phyloP scores from a whole-genome alignment of 352 stramenopile species.

The Phytophthora crassamura region DNA sequence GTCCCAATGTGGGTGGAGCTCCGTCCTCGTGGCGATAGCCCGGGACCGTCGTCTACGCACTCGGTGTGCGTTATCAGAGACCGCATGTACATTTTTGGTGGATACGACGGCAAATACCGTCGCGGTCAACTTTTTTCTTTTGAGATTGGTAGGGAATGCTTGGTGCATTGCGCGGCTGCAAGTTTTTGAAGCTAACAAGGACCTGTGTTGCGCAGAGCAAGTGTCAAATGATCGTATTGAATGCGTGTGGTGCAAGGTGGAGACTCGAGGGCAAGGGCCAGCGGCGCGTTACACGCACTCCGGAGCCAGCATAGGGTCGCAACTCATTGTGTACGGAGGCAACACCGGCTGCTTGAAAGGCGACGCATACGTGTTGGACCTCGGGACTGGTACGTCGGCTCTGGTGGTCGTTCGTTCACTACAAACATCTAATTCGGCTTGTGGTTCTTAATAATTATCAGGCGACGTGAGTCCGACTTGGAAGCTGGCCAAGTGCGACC shows the following conservation, averaged over 20 bases:
- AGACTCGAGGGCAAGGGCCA: slow-evolving; percentile 44
- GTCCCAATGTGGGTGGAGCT: slow-evolving; percentile 59
- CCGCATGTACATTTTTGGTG: slow-evolving; percentile 69
- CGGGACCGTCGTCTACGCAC: slow-evolving; percentile 58
- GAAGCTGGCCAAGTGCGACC: slow-evolving; percentile 52
- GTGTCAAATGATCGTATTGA: slow-evolving; percentile 41
- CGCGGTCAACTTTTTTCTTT: slow-evolving; percentile 57
- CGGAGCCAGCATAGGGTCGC: slow-evolving; percentile 50
- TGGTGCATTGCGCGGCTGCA: neutral
- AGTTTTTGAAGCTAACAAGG: slow-evolving; percentile 1
- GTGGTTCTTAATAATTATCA: slow-evolving; percentile 15
- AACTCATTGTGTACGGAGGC: slow-evolving; percentile 60
- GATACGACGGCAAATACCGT: slow-evolving; percentile 68
- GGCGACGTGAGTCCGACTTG: slow-evolving; percentile 48
- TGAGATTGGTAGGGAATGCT: slow-evolving; percentile 38
- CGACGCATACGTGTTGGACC: slow-evolving; percentile 58
- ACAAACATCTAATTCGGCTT: neutral
- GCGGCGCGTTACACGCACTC: slow-evolving; percentile 64
- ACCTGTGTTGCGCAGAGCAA: slow-evolving; percentile 23
- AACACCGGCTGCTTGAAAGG: slow-evolving; percentile 70
- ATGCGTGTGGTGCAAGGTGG: slow-evolving; percentile 51
- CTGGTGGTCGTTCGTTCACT: neutral
- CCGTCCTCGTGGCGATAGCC: slow-evolving; percentile 46
- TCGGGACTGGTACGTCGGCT: slow-evolving; percentile 39
- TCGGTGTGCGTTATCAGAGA: slow-evolving; percentile 55